Conservation (phyloP, 768 basidiomycete species). For the Rhizopogon vesiculosus region DNA sequence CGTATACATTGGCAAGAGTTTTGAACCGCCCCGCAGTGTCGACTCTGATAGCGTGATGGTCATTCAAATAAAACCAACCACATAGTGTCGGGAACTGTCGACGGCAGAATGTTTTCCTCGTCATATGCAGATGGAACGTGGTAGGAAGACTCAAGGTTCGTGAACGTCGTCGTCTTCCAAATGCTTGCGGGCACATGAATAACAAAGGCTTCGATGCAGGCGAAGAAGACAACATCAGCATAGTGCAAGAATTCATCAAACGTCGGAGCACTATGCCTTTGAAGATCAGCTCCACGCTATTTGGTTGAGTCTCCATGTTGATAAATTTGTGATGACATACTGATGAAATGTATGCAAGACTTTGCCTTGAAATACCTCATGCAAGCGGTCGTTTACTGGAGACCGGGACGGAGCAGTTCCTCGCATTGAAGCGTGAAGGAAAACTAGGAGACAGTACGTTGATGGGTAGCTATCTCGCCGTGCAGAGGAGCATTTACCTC, state of each 20-base stretch:
- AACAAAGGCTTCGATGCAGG: constrained; percentile 10
- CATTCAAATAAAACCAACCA: too few species aligned
- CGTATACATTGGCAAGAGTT: too few species aligned
- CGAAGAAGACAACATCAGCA: background rate
- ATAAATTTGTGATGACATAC: background rate
- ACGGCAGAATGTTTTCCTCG: too few species aligned
- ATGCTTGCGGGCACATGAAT: too few species aligned
- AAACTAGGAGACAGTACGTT: background rate
- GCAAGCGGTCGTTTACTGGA: background rate
- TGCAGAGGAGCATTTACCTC: background rate
- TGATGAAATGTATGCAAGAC: background rate
- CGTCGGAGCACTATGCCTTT: background rate
- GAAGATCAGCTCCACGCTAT: constrained; percentile 10
- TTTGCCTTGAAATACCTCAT: constrained; percentile 1
- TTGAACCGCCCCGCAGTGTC: too few species aligned
- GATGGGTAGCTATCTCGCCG: background rate
- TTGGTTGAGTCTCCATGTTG: constrained; percentile 1
- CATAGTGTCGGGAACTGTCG: too few species aligned
- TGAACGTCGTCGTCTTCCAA: background rate
- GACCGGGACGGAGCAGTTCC: background rate
- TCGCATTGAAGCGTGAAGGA: background rate
- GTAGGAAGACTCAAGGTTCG: too few species aligned
- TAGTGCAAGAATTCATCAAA: constrained; percentile 9
- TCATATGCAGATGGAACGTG: too few species aligned
- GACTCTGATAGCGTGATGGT: too few species aligned